Evolutionary conservation across 345 rosid genomes (phyloP).

Genomic region (Eucalyptus camaldulensis): DNA sequence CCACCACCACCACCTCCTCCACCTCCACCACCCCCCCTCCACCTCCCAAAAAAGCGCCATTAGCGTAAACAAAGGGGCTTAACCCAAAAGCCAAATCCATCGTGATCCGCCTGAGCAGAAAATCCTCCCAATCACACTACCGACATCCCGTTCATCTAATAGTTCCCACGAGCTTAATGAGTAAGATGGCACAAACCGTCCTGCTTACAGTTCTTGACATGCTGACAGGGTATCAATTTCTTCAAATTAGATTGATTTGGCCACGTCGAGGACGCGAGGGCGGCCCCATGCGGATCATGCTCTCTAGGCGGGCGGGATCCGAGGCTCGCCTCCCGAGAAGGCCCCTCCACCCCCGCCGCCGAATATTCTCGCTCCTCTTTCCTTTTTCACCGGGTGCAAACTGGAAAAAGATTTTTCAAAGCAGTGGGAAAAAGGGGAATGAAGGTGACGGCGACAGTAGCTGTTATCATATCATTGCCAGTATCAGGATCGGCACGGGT

Average conservation of each 20-base stretch:
- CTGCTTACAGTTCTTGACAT: rapidly evolving
- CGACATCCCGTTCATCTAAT: background rate
- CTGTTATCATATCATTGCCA: background rate
- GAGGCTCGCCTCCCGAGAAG: background rate
- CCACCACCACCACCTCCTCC: background rate
- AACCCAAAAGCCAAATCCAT: background rate
- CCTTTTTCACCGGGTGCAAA: background rate
- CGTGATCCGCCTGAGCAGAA: background rate
- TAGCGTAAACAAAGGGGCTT: background rate
- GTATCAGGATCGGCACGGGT: background rate
- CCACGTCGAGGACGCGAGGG: rapidly evolving
- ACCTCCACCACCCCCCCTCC: background rate
- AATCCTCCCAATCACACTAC: background rate
- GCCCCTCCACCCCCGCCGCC: constrained; percentile 21
- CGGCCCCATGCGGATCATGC: background rate
- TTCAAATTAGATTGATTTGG: background rate
- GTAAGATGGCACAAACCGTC: rapidly evolving
- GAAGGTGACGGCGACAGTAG: background rate
- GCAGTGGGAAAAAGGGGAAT: background rate
- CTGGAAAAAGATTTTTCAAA: background rate
- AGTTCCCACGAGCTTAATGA: background rate
- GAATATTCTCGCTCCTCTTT: constrained; percentile 16
- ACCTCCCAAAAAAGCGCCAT: background rate
- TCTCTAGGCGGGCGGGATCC: background rate
- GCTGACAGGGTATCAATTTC: background rate